Conservation (phyloP, 805 yeast species). For the Teunomyces funiuensis region DNA sequence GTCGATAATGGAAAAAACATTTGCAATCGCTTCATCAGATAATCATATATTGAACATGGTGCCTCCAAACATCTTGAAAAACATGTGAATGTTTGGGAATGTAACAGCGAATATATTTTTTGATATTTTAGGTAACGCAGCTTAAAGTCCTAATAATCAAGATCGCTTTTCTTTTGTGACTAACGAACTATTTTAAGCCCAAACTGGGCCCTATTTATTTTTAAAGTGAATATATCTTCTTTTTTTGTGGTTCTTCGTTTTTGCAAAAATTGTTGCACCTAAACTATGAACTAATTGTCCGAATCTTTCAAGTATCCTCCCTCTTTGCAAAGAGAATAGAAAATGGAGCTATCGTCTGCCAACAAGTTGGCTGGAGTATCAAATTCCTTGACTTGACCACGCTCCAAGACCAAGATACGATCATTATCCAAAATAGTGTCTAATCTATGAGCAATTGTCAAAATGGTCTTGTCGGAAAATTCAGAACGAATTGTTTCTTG, state of each 20-base stretch:
- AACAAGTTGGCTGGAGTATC: slow-evolving; percentile 14
- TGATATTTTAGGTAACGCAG: too few species aligned
- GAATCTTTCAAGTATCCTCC: slow-evolving; percentile 9
- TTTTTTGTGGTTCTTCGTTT: neutral
- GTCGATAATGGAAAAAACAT: too few species aligned
- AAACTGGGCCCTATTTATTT: too few species aligned
- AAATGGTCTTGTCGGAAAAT: slow-evolving; percentile 24
- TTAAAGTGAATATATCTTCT: too few species aligned
- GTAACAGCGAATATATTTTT: neutral
- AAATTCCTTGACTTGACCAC: slow-evolving; percentile 23
- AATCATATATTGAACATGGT: too few species aligned
- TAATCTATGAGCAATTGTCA: slow-evolving; percentile 29
- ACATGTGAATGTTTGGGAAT: neutral
- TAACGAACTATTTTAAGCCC: too few species aligned
- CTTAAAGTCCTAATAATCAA: too few species aligned
- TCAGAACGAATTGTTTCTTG: slow-evolving; percentile 26
- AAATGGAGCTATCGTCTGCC: slow-evolving; percentile 5
- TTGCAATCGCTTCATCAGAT: too few species aligned
- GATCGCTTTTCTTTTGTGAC: too few species aligned
- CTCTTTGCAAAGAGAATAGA: slow-evolving; percentile 13
- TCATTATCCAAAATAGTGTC: slow-evolving; percentile 30
- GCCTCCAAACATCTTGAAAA: neutral
- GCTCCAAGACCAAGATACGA: slow-evolving; percentile 23
- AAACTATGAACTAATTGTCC: neutral
- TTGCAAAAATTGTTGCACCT: neutral